These are phyloP conservation scores for Vaccinium darrowii DNA, from an alignment of 148 eudicot genomes.

Conservation along the genomic window DNA sequence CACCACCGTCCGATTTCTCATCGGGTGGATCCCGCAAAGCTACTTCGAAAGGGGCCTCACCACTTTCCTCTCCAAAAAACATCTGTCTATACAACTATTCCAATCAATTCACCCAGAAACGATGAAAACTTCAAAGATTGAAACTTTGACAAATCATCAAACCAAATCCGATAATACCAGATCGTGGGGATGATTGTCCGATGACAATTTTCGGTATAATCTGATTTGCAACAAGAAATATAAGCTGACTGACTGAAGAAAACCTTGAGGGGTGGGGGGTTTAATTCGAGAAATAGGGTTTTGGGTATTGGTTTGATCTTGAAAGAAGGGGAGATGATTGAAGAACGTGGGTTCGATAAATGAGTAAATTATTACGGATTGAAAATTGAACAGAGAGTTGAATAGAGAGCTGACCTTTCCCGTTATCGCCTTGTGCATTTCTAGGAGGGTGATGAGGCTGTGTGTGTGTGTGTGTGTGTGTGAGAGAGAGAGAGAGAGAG, in stretches of 20 bases:
- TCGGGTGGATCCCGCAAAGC: conserved; percentile 30
- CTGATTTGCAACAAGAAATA: neutral
- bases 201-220: neutral
- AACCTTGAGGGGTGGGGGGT: neutral
- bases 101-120: too few species aligned
- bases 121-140: neutral
- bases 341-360: neutral
- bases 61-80: conserved; percentile 44
- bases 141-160: neutral
- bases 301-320: neutral
- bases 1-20: conserved; percentile 40
- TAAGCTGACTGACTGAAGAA: neutral
- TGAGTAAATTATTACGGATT: neutral
- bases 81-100: too few species aligned
- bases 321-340: neutral
- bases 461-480: neutral
- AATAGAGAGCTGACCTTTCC: conserved; percentile 1
- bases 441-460: neutral
- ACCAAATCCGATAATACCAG: neutral
- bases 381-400: neutral
- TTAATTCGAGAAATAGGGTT: conserved; percentile 14
- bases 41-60: conserved; percentile 27
- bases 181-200: neutral
- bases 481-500: neutral
- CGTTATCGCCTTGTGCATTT: neutral